Conservation (phyloP, 768 basidiomycete genomes). For the Tulasnella sp. region DNA sequence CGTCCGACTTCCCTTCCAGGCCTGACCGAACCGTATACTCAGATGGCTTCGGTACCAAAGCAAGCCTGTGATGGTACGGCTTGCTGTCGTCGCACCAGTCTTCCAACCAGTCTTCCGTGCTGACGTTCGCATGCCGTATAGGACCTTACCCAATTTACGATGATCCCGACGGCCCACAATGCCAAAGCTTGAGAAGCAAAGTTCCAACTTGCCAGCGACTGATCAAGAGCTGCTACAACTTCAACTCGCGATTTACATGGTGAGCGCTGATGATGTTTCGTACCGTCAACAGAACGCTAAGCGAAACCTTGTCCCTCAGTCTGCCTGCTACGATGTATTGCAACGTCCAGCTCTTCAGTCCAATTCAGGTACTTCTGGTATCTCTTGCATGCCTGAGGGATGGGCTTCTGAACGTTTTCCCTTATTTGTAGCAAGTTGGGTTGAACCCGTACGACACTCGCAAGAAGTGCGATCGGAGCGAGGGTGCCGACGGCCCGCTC, state of each 20-base stretch:
- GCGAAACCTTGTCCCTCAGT: slow-evolving; percentile 35
- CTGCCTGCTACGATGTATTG: slow-evolving; percentile 77
- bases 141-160: slow-evolving; percentile 76
- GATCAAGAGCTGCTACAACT: slow-evolving; percentile 65
- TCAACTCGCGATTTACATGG: slow-evolving; percentile 55
- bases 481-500: slow-evolving; percentile 46
- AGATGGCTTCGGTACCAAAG: slow-evolving; percentile 77
- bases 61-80: slow-evolving; percentile 58
- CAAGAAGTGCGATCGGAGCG: slow-evolving; percentile 61
- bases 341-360: slow-evolving; percentile 64
- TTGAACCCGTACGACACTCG: slow-evolving; percentile 90
- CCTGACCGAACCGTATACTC: slow-evolving; percentile 74
- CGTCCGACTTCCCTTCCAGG: slow-evolving; percentile 35
- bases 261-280: slow-evolving; percentile 18
- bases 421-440: slow-evolving; percentile 51
- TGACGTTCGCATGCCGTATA: slow-evolving; percentile 30
- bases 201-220: slow-evolving; percentile 71
- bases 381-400: neutral
- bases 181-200: slow-evolving; percentile 58
- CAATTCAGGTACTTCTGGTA: slow-evolving; percentile 57
- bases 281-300: neutral
- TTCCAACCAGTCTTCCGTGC: slow-evolving; percentile 36
- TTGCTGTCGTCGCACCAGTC: neutral
- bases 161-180: slow-evolving; percentile 60
- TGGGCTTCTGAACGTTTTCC: slow-evolving; percentile 15